phyloP scores from a whole-genome alignment of 2,329 filamentous ascomycete species.

The Penicillium sp. region DNA sequence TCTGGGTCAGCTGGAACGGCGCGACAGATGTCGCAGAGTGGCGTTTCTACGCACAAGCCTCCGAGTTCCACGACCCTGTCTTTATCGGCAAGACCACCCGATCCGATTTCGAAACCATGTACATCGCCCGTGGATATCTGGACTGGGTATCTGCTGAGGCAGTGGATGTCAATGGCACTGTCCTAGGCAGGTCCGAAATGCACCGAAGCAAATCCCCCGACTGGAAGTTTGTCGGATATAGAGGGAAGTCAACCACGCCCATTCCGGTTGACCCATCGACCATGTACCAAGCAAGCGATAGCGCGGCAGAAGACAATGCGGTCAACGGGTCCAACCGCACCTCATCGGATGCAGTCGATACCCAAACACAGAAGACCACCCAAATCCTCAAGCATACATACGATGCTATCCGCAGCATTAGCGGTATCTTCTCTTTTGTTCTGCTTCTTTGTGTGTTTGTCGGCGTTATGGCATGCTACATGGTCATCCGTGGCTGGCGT shows the following conservation, averaged over 20 bases:
- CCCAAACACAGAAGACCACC: conserved; percentile 20
- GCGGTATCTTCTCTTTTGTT: conserved; percentile 22
- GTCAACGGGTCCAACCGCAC: background rate
- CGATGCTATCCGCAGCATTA: conserved; percentile 19
- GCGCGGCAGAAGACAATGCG: background rate
- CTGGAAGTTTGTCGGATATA: conserved; percentile 20
- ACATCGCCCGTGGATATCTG: conserved; percentile 22
- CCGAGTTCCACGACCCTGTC: conserved; percentile 21
- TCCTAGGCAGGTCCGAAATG: conserved; percentile 18
- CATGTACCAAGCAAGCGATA: conserved; percentile 4
- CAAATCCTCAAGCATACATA: conserved; percentile 18
- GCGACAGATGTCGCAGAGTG: conserved; percentile 40
- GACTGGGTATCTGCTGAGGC: conserved; percentile 26
- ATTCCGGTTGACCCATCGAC: conserved; percentile 18
- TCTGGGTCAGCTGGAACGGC: conserved; percentile 41
- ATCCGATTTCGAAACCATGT: conserved; percentile 25
- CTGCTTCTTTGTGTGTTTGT: conserved; percentile 19
- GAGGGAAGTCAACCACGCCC: conserved; percentile 14
- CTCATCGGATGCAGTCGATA: conserved; percentile 11
- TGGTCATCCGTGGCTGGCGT: conserved; percentile 27
- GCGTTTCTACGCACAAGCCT: conserved; percentile 34
- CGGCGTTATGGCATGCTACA: conserved; percentile 17
- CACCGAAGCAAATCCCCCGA: conserved; percentile 21
- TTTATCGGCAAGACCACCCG: conserved; percentile 20
- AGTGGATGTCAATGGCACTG: conserved; percentile 19